Evolutionary conservation across 2,329 filamentous ascomycete species (phyloP).

Genomic region (Pyricularia pennisetigena): DNA sequence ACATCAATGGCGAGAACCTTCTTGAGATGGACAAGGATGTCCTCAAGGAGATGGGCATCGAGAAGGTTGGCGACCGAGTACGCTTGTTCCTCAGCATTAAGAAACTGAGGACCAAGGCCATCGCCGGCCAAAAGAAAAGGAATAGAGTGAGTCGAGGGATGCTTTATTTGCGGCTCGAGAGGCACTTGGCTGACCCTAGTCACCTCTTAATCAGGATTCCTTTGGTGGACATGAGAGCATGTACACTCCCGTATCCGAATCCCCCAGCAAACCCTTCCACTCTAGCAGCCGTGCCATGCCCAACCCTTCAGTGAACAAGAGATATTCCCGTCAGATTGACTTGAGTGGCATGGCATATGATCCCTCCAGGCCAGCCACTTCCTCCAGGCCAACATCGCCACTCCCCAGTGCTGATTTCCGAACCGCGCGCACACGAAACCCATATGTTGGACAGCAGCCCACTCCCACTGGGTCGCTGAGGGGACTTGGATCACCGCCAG

Average conservation of each 20-base stretch:
- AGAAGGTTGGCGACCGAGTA: slow-evolving; percentile 93
- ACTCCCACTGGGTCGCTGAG: slow-evolving; percentile 34
- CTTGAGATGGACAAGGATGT: slow-evolving; percentile 96
- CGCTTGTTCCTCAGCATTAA: slow-evolving; percentile 82
- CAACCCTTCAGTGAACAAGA: slow-evolving; percentile 41
- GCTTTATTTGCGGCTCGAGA: not conserved
- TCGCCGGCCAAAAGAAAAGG: slow-evolving; percentile 69
- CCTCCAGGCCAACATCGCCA: slow-evolving; percentile 65
- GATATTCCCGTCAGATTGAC: slow-evolving; percentile 55
- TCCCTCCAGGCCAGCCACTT: slow-evolving; percentile 37
- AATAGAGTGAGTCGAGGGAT: slow-evolving; percentile 53
- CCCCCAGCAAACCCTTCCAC: slow-evolving; percentile 48
- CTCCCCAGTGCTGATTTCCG: slow-evolving; percentile 46
- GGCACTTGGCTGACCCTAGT: not conserved
- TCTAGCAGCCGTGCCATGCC: slow-evolving; percentile 37
- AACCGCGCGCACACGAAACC: slow-evolving; percentile 46
- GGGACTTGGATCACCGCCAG: slow-evolving; percentile 51
- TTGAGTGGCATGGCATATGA: slow-evolving; percentile 29
- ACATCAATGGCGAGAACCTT: slow-evolving; percentile 95
- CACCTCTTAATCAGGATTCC: slow-evolving; percentile 53
- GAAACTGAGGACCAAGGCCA: slow-evolving; percentile 67
- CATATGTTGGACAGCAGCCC: slow-evolving; percentile 22
- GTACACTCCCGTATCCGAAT: slow-evolving; percentile 51
- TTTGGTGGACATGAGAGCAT: slow-evolving; percentile 67
- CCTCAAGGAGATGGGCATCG: slow-evolving; percentile 95